These are phyloP conservation scores for Trichoderma brevicompactum DNA, from an alignment of 2,329 filamentous ascomycete genomes.

Conservation along the genomic window DNA sequence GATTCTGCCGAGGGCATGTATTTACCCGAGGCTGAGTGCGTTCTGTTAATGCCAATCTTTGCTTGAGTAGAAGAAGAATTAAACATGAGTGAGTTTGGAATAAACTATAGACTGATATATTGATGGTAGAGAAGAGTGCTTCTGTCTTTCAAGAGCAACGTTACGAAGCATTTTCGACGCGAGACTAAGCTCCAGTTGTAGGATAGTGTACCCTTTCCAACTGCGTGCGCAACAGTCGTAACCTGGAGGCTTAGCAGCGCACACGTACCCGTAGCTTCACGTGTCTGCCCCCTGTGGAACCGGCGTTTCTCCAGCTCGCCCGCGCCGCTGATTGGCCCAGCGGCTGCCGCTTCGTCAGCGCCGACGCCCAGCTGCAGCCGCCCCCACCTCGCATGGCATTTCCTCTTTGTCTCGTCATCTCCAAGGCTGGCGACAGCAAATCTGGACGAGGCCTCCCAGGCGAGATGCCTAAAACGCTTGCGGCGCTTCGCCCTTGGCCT, in stretches of 20 bases:
- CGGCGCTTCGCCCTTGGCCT: neutral
- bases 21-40: neutral
- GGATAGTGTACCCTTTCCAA: slow-evolving; percentile 20
- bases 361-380: neutral
- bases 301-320: neutral
- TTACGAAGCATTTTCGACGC: neutral
- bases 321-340: slow-evolving; percentile 1
- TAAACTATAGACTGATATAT: neutral
- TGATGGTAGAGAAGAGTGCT: neutral
- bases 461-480: slow-evolving; percentile 22
- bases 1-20: neutral
- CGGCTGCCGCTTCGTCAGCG: neutral
- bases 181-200: neutral
- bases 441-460: slow-evolving; percentile 23
- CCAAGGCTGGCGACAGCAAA: too few relatives aligned
- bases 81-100: neutral
- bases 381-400: slow-evolving; percentile 27
- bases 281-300: neutral
- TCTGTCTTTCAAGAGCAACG: neutral
- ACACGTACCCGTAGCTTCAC: too few relatives aligned
- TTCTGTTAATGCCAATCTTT: neutral
- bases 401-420: slow-evolving; percentile 16
- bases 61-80: neutral
- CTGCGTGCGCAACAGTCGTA: neutral
- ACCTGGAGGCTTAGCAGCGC: slow-evolving; percentile 8